phyloP scores from a whole-genome alignment of 805 yeast species.

The Starmerella cellae region DNA sequence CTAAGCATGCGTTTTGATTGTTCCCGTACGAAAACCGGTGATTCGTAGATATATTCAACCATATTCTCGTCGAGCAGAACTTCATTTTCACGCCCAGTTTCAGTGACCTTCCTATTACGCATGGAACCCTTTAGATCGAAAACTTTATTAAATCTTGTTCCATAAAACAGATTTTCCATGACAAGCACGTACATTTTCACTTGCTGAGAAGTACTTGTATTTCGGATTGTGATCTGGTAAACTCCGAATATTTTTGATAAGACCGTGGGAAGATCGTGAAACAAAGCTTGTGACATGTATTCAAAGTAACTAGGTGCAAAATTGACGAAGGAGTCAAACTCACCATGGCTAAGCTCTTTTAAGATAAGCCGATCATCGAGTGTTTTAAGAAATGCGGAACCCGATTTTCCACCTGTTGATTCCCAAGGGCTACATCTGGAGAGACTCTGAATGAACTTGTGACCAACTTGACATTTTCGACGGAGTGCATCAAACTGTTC shows the following conservation, averaged over 20 bases:
- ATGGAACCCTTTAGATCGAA: conserved; percentile 96
- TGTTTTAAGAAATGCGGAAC: conserved; percentile 85
- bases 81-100: conserved; percentile 90
- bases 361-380: conserved; percentile 79
- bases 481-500: conserved; percentile 95
- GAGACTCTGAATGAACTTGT: conserved; percentile 70
- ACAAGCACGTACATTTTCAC: conserved; percentile 82
- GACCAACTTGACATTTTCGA: conserved; percentile 63
- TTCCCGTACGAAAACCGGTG: conserved; percentile 87
- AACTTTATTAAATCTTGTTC: conserved; percentile 64
- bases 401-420: conserved; percentile 91
- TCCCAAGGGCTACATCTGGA: conserved; percentile 94
- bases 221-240: conserved; percentile 81
- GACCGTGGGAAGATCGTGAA: conserved; percentile 89
- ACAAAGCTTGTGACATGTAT: conserved; percentile 87
- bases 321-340: conserved; percentile 82
- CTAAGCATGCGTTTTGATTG: conserved; percentile 74
- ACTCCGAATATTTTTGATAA: conserved; percentile 91
- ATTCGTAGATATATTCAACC: conserved; percentile 95
- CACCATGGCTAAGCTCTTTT: conserved; percentile 77
- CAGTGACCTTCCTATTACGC: conserved; percentile 93
- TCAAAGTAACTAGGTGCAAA: conserved; percentile 96
- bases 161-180: conserved; percentile 90
- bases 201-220: conserved; percentile 51
- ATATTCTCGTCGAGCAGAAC: conserved; percentile 91